A percentile compares a stretch with the other conserved stretches of the same genome.
Conservation (phyloP, 2,329 filamentous ascomycete genomes). For the Dothistroma pini region DNA sequence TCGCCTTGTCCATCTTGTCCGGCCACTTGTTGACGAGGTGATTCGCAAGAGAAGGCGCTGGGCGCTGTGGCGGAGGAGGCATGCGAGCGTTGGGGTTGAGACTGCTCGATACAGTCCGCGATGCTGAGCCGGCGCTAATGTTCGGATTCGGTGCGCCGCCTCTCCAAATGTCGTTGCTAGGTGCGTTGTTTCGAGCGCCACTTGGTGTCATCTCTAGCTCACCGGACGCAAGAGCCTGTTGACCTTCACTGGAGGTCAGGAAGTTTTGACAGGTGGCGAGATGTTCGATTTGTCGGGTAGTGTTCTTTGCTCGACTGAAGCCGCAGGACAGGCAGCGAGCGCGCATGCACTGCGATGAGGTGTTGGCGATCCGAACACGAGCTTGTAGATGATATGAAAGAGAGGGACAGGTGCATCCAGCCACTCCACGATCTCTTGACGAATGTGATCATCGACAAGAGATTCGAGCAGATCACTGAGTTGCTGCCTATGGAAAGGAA, state of each 20-base stretch:
- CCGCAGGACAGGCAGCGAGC: constrained; percentile 49
- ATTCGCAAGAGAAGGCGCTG: constrained; percentile 51
- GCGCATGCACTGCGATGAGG: constrained; percentile 42
- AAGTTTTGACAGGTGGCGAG: constrained; percentile 46
- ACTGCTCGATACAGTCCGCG: constrained; percentile 33
- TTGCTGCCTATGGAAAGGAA: not conserved
- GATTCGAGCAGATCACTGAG: not conserved
- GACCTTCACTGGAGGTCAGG: constrained; percentile 44
- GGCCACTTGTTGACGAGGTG: constrained; percentile 53
- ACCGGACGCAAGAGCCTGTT: constrained; percentile 32
- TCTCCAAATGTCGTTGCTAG: constrained; percentile 39
- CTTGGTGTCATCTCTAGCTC: constrained; percentile 23
- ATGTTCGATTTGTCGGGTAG: constrained; percentile 50
- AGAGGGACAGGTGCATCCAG: not conserved
- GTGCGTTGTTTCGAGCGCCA: constrained; percentile 13
- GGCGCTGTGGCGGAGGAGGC: constrained; percentile 18
- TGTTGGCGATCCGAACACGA: not conserved
- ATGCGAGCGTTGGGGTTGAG: constrained; percentile 17
- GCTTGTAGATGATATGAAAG: not conserved
- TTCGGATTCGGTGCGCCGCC: constrained; percentile 49
- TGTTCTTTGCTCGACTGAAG: constrained; percentile 50
- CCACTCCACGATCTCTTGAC: not conserved
- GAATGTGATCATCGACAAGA: not conserved
- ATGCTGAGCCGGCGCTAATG: constrained; percentile 40
- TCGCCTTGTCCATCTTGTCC: constrained; percentile 52